Conservation (phyloP, 805 yeast species). For the Candida nanaspora region DNA sequence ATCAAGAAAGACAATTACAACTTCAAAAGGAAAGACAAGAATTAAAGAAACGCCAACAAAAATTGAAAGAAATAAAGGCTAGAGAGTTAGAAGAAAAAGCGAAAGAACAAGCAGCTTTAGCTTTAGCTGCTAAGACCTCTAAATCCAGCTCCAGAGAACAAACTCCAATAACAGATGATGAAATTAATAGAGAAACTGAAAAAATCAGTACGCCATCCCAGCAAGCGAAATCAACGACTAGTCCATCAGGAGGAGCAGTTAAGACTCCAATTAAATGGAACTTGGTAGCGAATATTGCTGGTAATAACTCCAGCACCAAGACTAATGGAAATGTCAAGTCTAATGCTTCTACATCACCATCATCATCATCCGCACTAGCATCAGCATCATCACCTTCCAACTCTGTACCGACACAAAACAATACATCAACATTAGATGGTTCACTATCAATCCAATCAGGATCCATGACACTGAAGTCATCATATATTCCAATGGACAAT, state of each 20-base stretch:
- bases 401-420: not conserved
- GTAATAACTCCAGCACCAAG: no score
- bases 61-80: not conserved
- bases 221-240: not conserved
- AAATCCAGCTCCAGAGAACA: no score
- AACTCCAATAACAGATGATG: not conserved
- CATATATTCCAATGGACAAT: slow-evolving; percentile 26
- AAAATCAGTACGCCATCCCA: not conserved
- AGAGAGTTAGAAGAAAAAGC: not conserved
- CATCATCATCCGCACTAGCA: not conserved
- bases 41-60: not conserved
- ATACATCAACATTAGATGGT: not conserved
- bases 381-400: not conserved
- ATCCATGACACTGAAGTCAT: not conserved
- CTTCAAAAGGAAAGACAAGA: not conserved
- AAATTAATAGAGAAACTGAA: not conserved
- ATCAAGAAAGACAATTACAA: slow-evolving; percentile 1
- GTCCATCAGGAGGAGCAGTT: not conserved
- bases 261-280: not conserved
- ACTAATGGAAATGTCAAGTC: not conserved
- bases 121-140: no score
- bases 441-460: slow-evolving; percentile 1
- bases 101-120: not conserved
- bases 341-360: not conserved
- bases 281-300: not conserved